phyloP scores from a whole-genome alignment of 768 basidiomycete species.

The Cubamyces sp. region DNA sequence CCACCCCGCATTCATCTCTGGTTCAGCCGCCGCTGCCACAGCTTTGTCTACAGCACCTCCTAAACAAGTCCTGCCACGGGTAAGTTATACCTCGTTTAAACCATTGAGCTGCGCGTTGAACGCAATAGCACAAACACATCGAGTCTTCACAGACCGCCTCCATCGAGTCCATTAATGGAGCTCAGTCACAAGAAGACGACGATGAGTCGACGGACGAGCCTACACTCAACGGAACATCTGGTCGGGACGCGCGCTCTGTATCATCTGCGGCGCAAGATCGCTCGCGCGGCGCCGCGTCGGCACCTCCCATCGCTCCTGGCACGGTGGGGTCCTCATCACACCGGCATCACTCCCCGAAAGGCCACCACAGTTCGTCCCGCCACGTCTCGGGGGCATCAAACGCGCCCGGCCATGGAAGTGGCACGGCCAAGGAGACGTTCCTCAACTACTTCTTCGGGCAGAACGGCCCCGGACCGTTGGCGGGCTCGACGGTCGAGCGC shows the following conservation, averaged over 20 bases:
- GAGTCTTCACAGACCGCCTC: conserved; percentile 57
- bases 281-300: conserved; percentile 44
- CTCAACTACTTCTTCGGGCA: conserved; percentile 98
- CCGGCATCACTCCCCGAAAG: conserved; percentile 27
- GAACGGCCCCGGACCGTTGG: conserved; percentile 77
- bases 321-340: conserved; percentile 26
- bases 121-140: conserved; percentile 28
- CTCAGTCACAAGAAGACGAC: conserved; percentile 62
- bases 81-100: conserved; percentile 41
- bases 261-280: conserved; percentile 82
- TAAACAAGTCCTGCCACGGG: conserved; percentile 54
- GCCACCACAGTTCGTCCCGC: conserved; percentile 34
- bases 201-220: conserved; percentile 64
- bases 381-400: conserved; percentile 17
- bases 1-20: conserved; percentile 91
- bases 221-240: conserved; percentile 54
- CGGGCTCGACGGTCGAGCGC: conserved; percentile 56
- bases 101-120: conserved; percentile 9
- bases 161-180: conserved; percentile 63
- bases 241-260: conserved; percentile 68
- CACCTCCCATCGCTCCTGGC: conserved; percentile 36
- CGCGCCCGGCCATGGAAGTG: conserved; percentile 28
- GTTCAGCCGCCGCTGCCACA: conserved; percentile 67
- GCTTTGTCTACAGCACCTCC: conserved; percentile 46
- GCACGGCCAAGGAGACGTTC: conserved; percentile 87